phyloP scores from a whole-genome alignment of 2,329 filamentous ascomycete species.

The Penicillium sp. region DNA sequence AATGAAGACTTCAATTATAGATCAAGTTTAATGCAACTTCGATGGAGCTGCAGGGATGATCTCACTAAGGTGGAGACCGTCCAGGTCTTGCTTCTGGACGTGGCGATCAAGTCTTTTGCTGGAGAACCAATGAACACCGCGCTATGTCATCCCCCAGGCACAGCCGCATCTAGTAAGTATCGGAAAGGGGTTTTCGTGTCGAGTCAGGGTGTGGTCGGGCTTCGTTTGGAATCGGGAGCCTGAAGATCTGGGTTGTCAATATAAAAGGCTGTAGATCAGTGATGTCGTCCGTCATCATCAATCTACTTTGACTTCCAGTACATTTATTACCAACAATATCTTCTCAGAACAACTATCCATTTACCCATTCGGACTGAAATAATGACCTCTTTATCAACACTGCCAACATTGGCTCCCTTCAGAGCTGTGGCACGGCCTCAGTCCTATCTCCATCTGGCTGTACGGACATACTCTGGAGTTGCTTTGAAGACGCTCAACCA shows the following conservation, averaged over 20 bases:
- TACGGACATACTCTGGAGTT: conserved; percentile 24
- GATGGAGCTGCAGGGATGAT: conserved; percentile 7
- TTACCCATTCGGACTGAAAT: background rate
- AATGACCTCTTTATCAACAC: conserved; percentile 29
- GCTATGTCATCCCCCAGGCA: conserved; percentile 14
- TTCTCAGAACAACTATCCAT: background rate
- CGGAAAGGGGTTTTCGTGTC: background rate
- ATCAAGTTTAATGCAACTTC: conserved; percentile 1
- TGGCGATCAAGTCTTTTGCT: conserved; percentile 4
- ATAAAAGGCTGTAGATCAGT: conserved; percentile 4
- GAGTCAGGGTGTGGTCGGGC: conserved; percentile 4
- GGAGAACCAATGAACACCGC: conserved; percentile 8
- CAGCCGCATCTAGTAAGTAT: conserved; percentile 3
- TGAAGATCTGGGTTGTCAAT: background rate
- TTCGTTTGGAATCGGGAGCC: conserved; percentile 2
- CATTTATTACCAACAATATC: background rate
- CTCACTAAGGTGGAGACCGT: conserved; percentile 3
- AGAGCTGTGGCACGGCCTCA: conserved; percentile 26
- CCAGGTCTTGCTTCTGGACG: background rate
- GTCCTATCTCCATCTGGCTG: conserved; percentile 20
- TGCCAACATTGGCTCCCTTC: conserved; percentile 25
- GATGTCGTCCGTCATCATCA: conserved; percentile 2
- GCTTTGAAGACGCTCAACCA: too few species aligned
- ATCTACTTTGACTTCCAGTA: background rate
- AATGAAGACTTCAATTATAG: background rate